Percentiles rank a stretch among this genome's conserved stretches.
Evolutionary conservation across 495 filamentous ascomycete species (phyloP).

Genomic region (Talaromyces adpressus): DNA sequence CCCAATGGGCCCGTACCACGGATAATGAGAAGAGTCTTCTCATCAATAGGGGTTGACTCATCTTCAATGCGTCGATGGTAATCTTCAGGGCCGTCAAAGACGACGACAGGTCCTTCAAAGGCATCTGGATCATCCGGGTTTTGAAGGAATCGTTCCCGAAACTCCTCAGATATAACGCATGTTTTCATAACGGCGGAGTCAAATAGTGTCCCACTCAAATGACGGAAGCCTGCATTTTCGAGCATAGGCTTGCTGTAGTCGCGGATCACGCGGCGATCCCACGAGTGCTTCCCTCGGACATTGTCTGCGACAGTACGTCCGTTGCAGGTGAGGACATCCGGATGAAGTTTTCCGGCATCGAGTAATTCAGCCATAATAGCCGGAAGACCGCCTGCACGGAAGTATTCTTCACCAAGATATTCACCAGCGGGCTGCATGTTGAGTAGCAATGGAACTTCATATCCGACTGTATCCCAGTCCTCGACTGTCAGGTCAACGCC

Average conservation of each 20-base stretch:
- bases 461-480: conserved; percentile 47
- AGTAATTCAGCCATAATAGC: conserved; percentile 47
- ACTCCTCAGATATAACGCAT: conserved; percentile 43
- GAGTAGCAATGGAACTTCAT: conserved; percentile 41
- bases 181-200: conserved; percentile 53
- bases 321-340: conserved; percentile 35
- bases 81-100: conserved; percentile 50
- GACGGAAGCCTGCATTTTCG: conserved; percentile 42
- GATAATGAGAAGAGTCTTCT: conserved; percentile 46
- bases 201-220: conserved; percentile 45
- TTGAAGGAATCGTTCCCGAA: conserved; percentile 38
- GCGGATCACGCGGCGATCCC: conserved; percentile 38
- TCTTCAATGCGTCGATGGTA: conserved; percentile 41
- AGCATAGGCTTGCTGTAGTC: conserved; percentile 39
- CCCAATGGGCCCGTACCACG: conserved; percentile 47
- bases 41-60: conserved; percentile 36
- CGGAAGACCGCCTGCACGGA: conserved; percentile 46
- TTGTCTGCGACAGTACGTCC: conserved; percentile 34
- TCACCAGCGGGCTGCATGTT: conserved; percentile 51
- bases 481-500: conserved; percentile 44
- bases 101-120: conserved; percentile 43
- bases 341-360: conserved; percentile 36
- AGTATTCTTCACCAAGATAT: conserved; percentile 45
- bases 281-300: conserved; percentile 33
- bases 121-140: conserved; percentile 44